Evolutionary conservation across 1,284 basidiomycete species (phyloP).

Genomic region (Leccinum fallax): DNA sequence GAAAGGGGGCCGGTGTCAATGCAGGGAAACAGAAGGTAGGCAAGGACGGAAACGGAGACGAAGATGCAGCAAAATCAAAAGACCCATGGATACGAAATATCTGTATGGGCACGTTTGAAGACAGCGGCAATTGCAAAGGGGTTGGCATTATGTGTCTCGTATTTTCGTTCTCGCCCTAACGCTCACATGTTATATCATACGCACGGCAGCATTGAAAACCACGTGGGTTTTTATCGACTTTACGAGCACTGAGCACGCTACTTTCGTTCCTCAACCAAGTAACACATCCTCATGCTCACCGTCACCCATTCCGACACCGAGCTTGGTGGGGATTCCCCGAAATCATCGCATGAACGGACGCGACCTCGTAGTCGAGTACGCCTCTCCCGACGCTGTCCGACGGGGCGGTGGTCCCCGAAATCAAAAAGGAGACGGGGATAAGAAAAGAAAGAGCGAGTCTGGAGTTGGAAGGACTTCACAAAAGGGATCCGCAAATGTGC

Average conservation of each 20-base stretch:
- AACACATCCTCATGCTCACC: no score
- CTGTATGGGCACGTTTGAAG: constrained; percentile 96
- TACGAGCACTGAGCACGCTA: constrained; percentile 75
- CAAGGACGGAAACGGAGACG: constrained; percentile 1
- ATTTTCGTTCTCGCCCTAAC: neutral
- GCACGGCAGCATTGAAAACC: neutral
- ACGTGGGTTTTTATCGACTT: constrained; percentile 98
- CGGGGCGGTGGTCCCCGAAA: constrained; percentile 50
- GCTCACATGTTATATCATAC: neutral
- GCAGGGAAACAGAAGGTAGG: constrained; percentile 28
- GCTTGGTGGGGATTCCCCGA: constrained; percentile 34
- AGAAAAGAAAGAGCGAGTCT: constrained; percentile 4
- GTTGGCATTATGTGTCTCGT: constrained; percentile 43
- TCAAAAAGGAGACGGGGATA: constrained; percentile 21
- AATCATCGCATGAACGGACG: constrained; percentile 88
- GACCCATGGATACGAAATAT: constrained; percentile 84
- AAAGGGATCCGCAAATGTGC: neutral
- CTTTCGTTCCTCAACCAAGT: no score
- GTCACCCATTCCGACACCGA: no score
- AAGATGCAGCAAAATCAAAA: constrained; percentile 26
- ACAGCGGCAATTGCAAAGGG: constrained; percentile 93
- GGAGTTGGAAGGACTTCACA: constrained; percentile 10
- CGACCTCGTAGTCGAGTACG: constrained; percentile 87
- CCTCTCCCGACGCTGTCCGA: constrained; percentile 82
- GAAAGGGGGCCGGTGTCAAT: constrained; percentile 19